phyloP scores from a whole-genome alignment of 1,284 basidiomycete genomes.

The Athelia sp. region DNA sequence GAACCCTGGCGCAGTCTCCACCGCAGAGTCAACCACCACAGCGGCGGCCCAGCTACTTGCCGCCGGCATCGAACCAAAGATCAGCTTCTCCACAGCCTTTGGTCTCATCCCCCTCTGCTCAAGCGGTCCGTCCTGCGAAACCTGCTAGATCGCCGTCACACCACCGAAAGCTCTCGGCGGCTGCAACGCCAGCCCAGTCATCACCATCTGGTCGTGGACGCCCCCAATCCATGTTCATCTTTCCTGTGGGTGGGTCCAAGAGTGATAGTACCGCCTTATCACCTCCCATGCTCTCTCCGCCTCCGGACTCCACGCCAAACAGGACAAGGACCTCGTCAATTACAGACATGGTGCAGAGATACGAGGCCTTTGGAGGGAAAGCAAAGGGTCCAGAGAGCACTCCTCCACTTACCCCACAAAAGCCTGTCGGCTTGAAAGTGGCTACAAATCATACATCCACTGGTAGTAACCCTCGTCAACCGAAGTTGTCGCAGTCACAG shows the following conservation, averaged over 20 bases:
- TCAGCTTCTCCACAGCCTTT: conserved; percentile 7
- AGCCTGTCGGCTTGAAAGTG: conserved; percentile 22
- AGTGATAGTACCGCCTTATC: conserved; percentile 23
- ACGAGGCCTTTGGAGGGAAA: conserved; percentile 56
- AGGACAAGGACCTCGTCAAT: conserved; percentile 64
- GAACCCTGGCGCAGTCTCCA: background rate
- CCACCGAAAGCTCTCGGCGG: conserved; percentile 22
- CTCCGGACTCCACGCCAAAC: conserved; percentile 34
- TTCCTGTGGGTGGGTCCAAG: conserved; percentile 47
- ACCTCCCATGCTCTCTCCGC: conserved; percentile 36
- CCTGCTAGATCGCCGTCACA: conserved; percentile 17
- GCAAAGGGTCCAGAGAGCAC: conserved; percentile 6
- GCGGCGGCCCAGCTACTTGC: background rate
- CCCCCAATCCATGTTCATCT: conserved; percentile 72
- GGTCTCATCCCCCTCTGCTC: background rate
- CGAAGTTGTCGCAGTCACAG: background rate
- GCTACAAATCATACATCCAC: background rate
- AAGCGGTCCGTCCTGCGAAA: conserved; percentile 22
- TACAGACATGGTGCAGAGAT: conserved; percentile 75
- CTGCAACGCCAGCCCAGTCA: conserved; percentile 22
- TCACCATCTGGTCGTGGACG: conserved; percentile 37
- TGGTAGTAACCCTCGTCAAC: background rate
- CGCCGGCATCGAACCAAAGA: background rate
- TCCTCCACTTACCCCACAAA: conserved; percentile 26
- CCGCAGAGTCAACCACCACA: background rate